Percentiles rank a stretch among this genome's conserved stretches.
phyloP scores from a whole-genome alignment of 2,329 filamentous ascomycete species.

The Ceratocystis cubensis region DNA sequence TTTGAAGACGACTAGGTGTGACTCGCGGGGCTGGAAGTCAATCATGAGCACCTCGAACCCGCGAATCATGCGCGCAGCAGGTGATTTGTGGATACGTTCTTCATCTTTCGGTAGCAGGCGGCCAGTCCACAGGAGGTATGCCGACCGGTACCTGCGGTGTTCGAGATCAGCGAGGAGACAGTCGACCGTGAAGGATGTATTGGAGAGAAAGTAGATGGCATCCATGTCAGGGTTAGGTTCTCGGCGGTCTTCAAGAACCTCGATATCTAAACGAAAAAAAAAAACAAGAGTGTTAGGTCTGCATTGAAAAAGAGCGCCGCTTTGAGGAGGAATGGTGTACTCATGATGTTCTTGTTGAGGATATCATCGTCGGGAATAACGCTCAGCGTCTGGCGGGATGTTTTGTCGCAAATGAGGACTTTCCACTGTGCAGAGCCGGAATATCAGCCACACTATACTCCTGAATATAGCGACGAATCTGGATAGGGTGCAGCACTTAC shows the following conservation, averaged over 20 bases:
- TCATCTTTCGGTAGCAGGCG: conserved; percentile 58
- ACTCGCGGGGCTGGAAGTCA: conserved; percentile 83
- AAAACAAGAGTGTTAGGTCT: conserved; percentile 9
- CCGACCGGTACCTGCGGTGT: conserved; percentile 63
- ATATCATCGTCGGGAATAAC: conserved; percentile 92
- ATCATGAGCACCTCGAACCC: conserved; percentile 72
- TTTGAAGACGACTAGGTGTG: conserved; percentile 77
- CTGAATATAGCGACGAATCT: neutral
- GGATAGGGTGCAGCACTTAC: conserved; percentile 37
- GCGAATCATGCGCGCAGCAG: conserved; percentile 58
- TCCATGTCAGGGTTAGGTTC: conserved; percentile 81
- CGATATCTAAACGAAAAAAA: conserved; percentile 56
- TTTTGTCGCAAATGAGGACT: conserved; percentile 79
- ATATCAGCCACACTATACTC: neutral
- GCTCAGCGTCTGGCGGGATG: conserved; percentile 74
- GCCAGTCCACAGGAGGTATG: conserved; percentile 74
- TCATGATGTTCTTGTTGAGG: conserved; percentile 89
- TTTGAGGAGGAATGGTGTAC: conserved; percentile 38
- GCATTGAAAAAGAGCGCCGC: neutral
- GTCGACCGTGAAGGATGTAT: conserved; percentile 78
- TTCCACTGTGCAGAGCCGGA: conserved; percentile 59
- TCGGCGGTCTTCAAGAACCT: conserved; percentile 79
- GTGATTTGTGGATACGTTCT: conserved; percentile 60
- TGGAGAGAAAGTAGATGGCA: conserved; percentile 82
- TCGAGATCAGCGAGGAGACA: conserved; percentile 90